These are phyloP conservation scores for Rhododendron henanense DNA, from an alignment of 148 eudicot species.

Conservation along the genomic window DNA sequence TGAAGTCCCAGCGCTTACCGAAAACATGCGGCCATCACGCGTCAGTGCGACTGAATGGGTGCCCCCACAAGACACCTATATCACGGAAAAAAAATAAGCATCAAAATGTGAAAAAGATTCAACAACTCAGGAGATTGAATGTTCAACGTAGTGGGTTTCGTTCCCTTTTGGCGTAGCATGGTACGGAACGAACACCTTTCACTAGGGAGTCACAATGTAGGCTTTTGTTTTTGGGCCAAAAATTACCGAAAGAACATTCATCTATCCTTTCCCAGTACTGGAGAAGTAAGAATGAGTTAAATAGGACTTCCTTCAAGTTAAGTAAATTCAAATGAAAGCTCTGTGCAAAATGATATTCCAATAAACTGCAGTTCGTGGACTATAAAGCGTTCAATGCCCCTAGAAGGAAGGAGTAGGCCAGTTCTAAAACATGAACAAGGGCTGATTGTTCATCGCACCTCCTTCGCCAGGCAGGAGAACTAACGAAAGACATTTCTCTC, in stretches of 20 bases:
- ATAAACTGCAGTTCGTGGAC: background rate
- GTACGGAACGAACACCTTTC: background rate
- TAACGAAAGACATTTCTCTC: background rate
- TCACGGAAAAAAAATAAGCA: background rate
- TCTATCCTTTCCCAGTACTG: background rate
- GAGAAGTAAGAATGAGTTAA: background rate
- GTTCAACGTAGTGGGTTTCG: background rate
- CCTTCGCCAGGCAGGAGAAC: background rate
- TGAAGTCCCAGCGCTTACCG: conserved; percentile 41
- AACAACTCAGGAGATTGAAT: background rate
- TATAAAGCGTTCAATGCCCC: background rate
- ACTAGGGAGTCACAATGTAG: background rate
- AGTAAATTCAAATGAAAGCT: conserved; percentile 10
- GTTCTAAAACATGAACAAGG: background rate
- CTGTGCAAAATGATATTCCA: background rate
- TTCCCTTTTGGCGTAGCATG: background rate
- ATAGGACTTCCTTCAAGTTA: background rate
- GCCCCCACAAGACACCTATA: conserved; percentile 95
- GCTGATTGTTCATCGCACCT: background rate
- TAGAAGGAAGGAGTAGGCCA: background rate
- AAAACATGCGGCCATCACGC: conserved; percentile 80
- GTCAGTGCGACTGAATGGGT: conserved; percentile 97
- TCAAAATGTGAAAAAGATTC: background rate
- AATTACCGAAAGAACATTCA: background rate
- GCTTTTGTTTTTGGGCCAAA: background rate